Evolutionary conservation across 495 filamentous ascomycete species (phyloP).

Genomic region (Aspergillus funiculosus): DNA sequence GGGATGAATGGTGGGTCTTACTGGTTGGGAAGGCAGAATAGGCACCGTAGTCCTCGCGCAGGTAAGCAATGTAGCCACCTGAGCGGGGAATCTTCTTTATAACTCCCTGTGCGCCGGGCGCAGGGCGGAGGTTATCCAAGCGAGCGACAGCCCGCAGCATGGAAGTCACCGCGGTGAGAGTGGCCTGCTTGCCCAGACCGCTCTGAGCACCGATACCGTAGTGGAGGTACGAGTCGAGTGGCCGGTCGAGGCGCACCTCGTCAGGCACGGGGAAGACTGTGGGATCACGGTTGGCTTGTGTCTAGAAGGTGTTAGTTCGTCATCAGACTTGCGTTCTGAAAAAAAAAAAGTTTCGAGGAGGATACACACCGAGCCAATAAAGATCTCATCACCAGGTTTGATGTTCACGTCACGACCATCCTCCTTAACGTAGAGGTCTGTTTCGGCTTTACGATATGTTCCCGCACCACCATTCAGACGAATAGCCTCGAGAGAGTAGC

Average conservation of each 20-base stretch:
- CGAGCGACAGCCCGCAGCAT: slow-evolving; percentile 57
- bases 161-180: slow-evolving; percentile 56
- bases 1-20: slow-evolving; percentile 33
- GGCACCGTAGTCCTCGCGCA: slow-evolving; percentile 67
- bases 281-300: slow-evolving; percentile 52
- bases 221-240: slow-evolving; percentile 62
- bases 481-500: slow-evolving; percentile 50
- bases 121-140: slow-evolving; percentile 58
- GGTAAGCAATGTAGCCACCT: slow-evolving; percentile 59
- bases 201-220: slow-evolving; percentile 58
- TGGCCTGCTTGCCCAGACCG: slow-evolving; percentile 56
- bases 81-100: slow-evolving; percentile 63
- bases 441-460: slow-evolving; percentile 47
- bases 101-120: slow-evolving; percentile 60
- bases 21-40: slow-evolving; percentile 70
- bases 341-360: slow-evolving; percentile 5
- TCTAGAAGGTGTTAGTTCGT: slow-evolving; percentile 15
- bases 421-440: slow-evolving; percentile 44
- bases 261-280: slow-evolving; percentile 63
- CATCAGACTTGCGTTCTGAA: slow-evolving; percentile 11
- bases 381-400: slow-evolving; percentile 49
- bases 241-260: slow-evolving; percentile 59
- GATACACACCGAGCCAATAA: slow-evolving; percentile 41
- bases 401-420: slow-evolving; percentile 45
- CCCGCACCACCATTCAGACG: slow-evolving; percentile 58